Evolutionary conservation across 2,329 filamentous ascomycete species (phyloP).

Genomic region (Arthrobotrys musiformis): DNA sequence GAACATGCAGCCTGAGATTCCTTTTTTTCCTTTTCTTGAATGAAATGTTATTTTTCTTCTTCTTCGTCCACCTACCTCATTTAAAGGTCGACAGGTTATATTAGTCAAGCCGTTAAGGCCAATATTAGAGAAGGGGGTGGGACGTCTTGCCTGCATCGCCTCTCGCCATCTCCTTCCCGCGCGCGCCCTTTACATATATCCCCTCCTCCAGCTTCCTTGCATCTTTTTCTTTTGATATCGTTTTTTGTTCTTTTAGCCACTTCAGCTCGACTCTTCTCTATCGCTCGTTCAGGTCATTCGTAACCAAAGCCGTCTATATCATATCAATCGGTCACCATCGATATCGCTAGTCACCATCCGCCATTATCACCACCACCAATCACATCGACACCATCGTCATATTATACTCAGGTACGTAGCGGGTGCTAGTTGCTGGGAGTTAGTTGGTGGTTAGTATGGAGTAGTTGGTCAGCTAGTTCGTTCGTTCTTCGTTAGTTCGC

Average conservation of each 20-base stretch:
- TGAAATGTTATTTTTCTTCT: conserved; percentile 29
- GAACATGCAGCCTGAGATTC: conserved; percentile 55
- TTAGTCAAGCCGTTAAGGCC: conserved; percentile 35
- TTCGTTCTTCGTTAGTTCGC: background rate
- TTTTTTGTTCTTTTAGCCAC: conserved; percentile 23
- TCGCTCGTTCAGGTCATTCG: conserved; percentile 41
- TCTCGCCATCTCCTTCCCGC: conserved; percentile 43
- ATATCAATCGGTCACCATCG: conserved; percentile 15
- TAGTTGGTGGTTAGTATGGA: background rate
- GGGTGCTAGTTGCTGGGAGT: background rate
- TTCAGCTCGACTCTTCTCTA: conserved; percentile 39
- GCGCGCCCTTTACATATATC: conserved; percentile 47
- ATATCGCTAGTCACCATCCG: background rate
- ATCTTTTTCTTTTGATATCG: conserved; percentile 14
- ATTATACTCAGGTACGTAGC: conserved; percentile 34
- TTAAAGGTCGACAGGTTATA: conserved; percentile 40
- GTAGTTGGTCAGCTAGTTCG: background rate
- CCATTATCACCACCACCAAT: background rate
- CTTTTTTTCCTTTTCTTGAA: conserved; percentile 17
- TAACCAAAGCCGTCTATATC: conserved; percentile 22
- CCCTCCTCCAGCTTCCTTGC: conserved; percentile 31
- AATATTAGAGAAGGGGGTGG: conserved; percentile 51
- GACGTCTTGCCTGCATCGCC: conserved; percentile 42
- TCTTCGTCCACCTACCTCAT: conserved; percentile 52
- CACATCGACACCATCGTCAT: background rate